phyloP scores from a whole-genome alignment of 306 rosid genomes.

The Cucumis cinereus region DNA sequence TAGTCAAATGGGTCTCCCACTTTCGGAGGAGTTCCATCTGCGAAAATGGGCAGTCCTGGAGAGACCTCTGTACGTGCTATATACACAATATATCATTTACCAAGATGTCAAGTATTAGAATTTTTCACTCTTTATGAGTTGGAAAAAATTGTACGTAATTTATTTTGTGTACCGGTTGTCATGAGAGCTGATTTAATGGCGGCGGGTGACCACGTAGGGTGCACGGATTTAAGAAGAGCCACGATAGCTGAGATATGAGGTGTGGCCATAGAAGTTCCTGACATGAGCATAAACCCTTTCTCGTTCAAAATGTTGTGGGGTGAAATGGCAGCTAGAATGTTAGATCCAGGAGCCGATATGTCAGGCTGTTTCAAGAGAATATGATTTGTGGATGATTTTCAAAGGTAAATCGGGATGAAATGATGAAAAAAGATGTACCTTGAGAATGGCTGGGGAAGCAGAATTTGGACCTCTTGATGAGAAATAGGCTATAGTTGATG shows the following conservation, averaged over 20 bases:
- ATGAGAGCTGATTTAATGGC: slow-evolving; percentile 39
- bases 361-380: slow-evolving; percentile 27
- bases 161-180: slow-evolving; percentile 25
- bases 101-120: no score
- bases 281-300: slow-evolving; percentile 10
- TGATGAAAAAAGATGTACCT: background rate
- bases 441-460: slow-evolving; percentile 26
- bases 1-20: slow-evolving; percentile 35
- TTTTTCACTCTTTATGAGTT: no score
- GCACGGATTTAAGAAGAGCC: slow-evolving; percentile 34
- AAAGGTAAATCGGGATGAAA: no score
- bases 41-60: slow-evolving; percentile 31
- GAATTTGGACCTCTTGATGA: slow-evolving; percentile 50
- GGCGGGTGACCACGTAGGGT: slow-evolving; percentile 44
- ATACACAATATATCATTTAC: no score
- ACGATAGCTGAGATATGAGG: slow-evolving; percentile 41
- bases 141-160: no score
- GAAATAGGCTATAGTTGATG: slow-evolving; percentile 26
- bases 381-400: no score
- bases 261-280: slow-evolving; percentile 51
- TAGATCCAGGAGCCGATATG: slow-evolving; percentile 41
- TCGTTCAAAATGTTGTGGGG: slow-evolving; percentile 3
- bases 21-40: slow-evolving; percentile 23
- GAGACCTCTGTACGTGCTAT: slow-evolving; percentile 35
- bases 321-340: slow-evolving; percentile 20